Conservation (phyloP, 176 grass and related monocot species). For the Bolboschoenus planiculmis region DNA sequence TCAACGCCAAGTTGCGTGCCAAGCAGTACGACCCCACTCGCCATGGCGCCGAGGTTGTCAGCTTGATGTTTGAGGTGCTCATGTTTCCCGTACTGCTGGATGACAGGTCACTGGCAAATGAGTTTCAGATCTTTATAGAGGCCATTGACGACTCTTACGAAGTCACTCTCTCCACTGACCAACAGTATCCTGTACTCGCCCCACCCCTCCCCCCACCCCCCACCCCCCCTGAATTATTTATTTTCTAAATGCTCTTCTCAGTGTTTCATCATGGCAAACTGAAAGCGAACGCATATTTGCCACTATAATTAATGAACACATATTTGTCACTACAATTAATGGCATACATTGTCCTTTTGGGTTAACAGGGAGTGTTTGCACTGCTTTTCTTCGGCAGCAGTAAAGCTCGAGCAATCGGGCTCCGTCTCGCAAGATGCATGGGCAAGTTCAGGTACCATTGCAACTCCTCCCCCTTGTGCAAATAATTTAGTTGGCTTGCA, state of each 20-base stretch:
- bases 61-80: constrained; percentile 87
- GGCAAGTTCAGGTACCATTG: constrained; percentile 67
- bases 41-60: constrained; percentile 54
- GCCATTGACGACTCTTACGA: constrained; percentile 70
- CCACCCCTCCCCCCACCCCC: not conserved
- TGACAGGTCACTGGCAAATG: constrained; percentile 64
- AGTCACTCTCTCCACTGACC: constrained; percentile 82
- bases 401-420: constrained; percentile 76
- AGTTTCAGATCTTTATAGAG: constrained; percentile 91
- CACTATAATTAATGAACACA: too few species aligned
- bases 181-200: constrained; percentile 82
- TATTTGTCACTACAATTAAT: too few species aligned
- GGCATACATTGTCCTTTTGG: too few species aligned
- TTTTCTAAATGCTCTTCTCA: too few species aligned
- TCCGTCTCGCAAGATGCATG: constrained; percentile 86
- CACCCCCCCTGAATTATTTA: too few species aligned
- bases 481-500: not conserved
- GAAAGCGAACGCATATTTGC: too few species aligned
- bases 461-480: not conserved
- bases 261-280: too few species aligned
- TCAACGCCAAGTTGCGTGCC: constrained; percentile 45
- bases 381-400: constrained; percentile 76
- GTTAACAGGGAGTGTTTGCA: constrained; percentile 85
- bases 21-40: constrained; percentile 71
- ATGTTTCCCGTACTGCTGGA: constrained; percentile 75